Evolutionary conservation across 441 rosid genomes (phyloP).

Genomic region (Syzygium malaccense): DNA sequence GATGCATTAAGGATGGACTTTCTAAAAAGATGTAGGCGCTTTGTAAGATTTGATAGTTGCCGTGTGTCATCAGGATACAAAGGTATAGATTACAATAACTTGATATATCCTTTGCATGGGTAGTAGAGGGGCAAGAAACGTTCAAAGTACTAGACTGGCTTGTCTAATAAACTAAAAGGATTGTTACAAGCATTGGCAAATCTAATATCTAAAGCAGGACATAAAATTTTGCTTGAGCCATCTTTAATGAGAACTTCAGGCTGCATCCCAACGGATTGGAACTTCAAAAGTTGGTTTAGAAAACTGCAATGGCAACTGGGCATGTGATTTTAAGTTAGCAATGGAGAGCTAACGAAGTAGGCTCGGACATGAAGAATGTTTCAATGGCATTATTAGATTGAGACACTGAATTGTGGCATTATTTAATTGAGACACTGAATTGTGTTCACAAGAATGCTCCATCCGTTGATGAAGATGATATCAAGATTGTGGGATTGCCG

Average conservation of each 20-base stretch:
- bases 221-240: not conserved
- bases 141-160: not conserved
- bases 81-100: not conserved
- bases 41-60: not conserved
- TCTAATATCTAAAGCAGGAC: not conserved
- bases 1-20: not conserved
- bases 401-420: slow-evolving; percentile 36
- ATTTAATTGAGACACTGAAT: slow-evolving; percentile 26
- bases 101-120: not conserved
- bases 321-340: not conserved
- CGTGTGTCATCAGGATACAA: not conserved
- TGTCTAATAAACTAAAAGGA: not conserved
- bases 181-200: not conserved
- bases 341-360: not conserved
- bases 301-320: not conserved
- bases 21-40: not conserved
- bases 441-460: slow-evolving; percentile 33
- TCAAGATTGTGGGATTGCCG: not conserved
- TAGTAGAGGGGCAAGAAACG: not conserved
- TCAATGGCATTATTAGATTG: not conserved
- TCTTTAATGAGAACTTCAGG: not conserved
- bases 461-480: slow-evolving; percentile 46
- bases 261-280: not conserved
- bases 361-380: slow-evolving; percentile 3
- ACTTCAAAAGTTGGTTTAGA: not conserved